A percentile compares a stretch with the other conserved stretches of the same genome.
Evolutionary conservation across 208 protist genomes (phyloP).

Genomic region (Trypanosoma mega): DNA sequence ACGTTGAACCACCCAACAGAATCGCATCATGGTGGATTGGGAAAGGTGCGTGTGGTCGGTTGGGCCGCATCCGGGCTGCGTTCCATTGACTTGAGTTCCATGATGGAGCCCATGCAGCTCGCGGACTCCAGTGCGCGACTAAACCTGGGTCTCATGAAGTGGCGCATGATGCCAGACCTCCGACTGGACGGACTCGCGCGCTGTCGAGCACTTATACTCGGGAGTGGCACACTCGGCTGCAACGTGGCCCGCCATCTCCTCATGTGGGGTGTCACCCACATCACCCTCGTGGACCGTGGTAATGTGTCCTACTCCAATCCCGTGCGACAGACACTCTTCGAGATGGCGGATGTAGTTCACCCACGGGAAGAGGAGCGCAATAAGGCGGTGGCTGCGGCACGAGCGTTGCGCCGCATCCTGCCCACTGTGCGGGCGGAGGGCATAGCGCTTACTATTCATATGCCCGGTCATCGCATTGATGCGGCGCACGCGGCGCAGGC

Average conservation of each 20-base stretch:
- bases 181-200: constrained; percentile 84
- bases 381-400: constrained; percentile 93
- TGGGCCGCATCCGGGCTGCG: neutral
- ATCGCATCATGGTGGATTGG: constrained; percentile 19
- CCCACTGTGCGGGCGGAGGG: constrained; percentile 57
- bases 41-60: constrained; percentile 47
- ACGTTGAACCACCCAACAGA: neutral
- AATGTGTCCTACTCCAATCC: constrained; percentile 97
- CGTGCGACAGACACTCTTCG: constrained; percentile 90
- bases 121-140: constrained; percentile 66
- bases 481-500: constrained; percentile 25
- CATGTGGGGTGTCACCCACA: constrained; percentile 95
- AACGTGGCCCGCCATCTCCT: constrained; percentile 96
- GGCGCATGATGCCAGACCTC: constrained; percentile 94
- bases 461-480: constrained; percentile 95
- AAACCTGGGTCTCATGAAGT: constrained; percentile 98
- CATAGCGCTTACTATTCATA: constrained; percentile 92
- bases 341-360: constrained; percentile 73
- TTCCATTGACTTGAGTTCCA: constrained; percentile 58
- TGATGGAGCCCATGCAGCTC: constrained; percentile 87
- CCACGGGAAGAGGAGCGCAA: constrained; percentile 39
- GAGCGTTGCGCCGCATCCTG: constrained; percentile 85
- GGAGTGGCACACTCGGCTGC: constrained; percentile 98
- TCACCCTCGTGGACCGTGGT: constrained; percentile 96
- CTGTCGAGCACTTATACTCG: constrained; percentile 94